A percentile compares a stretch with the other conserved stretches of the same genome.
These are phyloP conservation scores for Ascocoryne sarcoides DNA, from an alignment of 2,329 filamentous ascomycete genomes.

Conservation along the genomic window DNA sequence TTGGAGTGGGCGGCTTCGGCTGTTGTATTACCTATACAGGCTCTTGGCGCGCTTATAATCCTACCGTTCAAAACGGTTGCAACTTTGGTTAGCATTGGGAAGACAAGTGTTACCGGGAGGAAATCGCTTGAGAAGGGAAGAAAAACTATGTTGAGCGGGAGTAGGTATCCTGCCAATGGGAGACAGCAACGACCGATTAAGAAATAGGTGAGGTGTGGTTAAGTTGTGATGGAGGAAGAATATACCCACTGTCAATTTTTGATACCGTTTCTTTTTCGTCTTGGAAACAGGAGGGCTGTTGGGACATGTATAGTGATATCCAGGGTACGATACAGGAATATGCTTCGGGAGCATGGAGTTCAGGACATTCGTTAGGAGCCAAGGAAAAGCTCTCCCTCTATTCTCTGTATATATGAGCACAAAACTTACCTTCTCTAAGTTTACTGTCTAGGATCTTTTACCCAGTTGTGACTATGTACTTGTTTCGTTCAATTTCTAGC, in stretches of 20 bases:
- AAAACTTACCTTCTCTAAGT: background rate
- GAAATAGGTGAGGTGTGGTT: too few species aligned
- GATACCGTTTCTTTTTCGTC: conserved; percentile 7
- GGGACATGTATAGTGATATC: conserved; percentile 12
- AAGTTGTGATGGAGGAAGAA: too few species aligned
- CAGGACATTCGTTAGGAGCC: conserved; percentile 1
- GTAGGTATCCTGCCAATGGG: too few species aligned
- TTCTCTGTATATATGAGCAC: background rate
- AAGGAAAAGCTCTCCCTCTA: background rate
- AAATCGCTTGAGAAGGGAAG: conserved; percentile 9
- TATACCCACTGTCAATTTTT: too few species aligned
- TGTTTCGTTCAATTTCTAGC: background rate
- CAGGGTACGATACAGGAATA: conserved; percentile 5
- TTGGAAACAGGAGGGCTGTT: conserved; percentile 10
- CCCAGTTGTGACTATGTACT: background rate
- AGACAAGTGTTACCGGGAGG: conserved; percentile 10
- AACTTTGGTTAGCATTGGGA: conserved; percentile 15
- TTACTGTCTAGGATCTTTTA: background rate
- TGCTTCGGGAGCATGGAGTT: conserved; percentile 11
- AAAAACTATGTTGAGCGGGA: conserved; percentile 14
- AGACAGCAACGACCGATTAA: too few species aligned
- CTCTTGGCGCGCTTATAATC: conserved; percentile 14
- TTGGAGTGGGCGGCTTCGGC: conserved; percentile 24
- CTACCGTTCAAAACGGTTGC: conserved; percentile 21
- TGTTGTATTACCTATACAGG: conserved; percentile 24